Base-by-base conservation (phyloP, 306 rosid species). In the Acacia confusa region DNA sequence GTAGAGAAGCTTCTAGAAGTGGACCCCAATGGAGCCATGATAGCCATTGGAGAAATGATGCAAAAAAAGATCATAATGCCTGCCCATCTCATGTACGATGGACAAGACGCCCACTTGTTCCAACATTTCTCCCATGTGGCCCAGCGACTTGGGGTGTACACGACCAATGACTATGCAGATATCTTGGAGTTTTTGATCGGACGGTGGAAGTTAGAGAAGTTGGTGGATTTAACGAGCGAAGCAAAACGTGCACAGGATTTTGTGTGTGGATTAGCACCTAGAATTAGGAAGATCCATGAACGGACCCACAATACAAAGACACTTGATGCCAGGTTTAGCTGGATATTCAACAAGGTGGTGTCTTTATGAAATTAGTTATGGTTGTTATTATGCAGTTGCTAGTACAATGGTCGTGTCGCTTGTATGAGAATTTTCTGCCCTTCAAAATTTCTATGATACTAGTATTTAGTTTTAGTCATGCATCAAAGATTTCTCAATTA, bases 1-100 rank as follows among this genome's bases (percentile, higher is more conserved):
- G 90, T 90, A 0, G 91, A 90, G 85, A 92, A 92, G 92, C 92
- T 92, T 16, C 88, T 92, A 0, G 97, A 92, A 41, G 90, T 92
- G 76, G 97, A 92, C 44, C 91, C 92, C 36, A 78, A 64, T 0
- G 90, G 80, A 0, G 87, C 92, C 4, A 84, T 92, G 90, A 7
- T 83, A 27, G 92, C 94, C 4, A 87, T 92, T 7, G 88, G 80
- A 2, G 90, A 88, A n/a, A 85, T 88, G 94, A 92, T 92, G 94
- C 85, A 74, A 17, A 90, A 88, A 79, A 92, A 87, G 71, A 87
- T 92, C 86, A 86, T 91, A 0, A 90, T 92, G 97, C 94, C 92
- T 2, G 92, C 90, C 0, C 91, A 87, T 80, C 80, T 90, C 52
- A 92, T 92, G 94, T 87, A 66, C 78, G 94, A 92, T 10, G 97